These are phyloP conservation scores for Xylariales sp. DNA, from an alignment of 2,329 filamentous ascomycete species.

Conservation along the genomic window DNA sequence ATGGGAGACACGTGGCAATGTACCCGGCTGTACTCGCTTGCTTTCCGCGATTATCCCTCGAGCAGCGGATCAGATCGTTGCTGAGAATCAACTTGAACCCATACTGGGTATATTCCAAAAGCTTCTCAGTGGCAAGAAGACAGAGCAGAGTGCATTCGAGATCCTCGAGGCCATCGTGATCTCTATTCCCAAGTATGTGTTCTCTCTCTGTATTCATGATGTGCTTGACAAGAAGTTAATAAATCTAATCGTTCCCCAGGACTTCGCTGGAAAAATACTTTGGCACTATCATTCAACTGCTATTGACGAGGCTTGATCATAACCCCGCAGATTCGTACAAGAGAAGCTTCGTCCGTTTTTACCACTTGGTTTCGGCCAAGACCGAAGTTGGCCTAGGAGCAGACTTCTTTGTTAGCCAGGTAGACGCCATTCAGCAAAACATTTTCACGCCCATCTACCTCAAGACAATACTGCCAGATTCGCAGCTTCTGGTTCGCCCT, in stretches of 20 bases:
- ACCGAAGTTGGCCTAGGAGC: conserved; percentile 78
- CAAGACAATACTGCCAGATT: conserved; percentile 80
- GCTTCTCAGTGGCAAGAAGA: conserved; percentile 74
- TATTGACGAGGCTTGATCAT: conserved; percentile 74
- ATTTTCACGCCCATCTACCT: conserved; percentile 85
- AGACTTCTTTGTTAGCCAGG: conserved; percentile 84
- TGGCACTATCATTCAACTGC: conserved; percentile 70
- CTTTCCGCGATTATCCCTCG: conserved; percentile 80
- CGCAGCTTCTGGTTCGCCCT: conserved; percentile 81
- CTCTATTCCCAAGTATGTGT: conserved; percentile 62
- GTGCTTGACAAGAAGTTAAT: too few species aligned
- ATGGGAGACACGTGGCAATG: conserved; percentile 91
- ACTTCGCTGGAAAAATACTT: conserved; percentile 71
- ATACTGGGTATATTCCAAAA: conserved; percentile 96
- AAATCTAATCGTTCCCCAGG: too few species aligned
- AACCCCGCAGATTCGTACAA: conserved; percentile 72
- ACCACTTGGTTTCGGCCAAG: conserved; percentile 81
- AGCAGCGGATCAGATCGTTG: conserved; percentile 66
- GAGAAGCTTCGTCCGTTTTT: conserved; percentile 86
- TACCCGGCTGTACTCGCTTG: conserved; percentile 84
- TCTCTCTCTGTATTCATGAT: not conserved
- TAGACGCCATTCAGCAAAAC: conserved; percentile 75
- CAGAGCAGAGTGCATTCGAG: conserved; percentile 84
- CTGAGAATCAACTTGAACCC: conserved; percentile 77
- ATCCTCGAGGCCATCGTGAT: conserved; percentile 77